Conservation (phyloP, 2,329 filamentous ascomycete genomes). For the Diaporthe amygdali region DNA sequence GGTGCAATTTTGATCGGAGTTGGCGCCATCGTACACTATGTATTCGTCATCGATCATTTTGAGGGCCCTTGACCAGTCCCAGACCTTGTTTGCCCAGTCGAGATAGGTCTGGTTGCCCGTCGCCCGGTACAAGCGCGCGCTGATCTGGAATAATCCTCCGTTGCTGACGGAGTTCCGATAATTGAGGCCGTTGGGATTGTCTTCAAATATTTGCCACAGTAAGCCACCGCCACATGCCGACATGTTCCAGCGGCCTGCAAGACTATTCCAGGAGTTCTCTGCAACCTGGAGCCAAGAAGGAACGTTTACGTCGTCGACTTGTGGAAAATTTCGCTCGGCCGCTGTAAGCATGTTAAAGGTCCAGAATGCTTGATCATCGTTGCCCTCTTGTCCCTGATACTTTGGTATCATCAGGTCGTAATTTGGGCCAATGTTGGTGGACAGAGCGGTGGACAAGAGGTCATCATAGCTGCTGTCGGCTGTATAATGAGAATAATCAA, state of each 20-base stretch:
- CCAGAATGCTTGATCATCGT: constrained; percentile 81
- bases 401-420: constrained; percentile 65
- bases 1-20: constrained; percentile 58
- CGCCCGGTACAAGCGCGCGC: constrained; percentile 74
- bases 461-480: constrained; percentile 67
- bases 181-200: constrained; percentile 74
- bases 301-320: constrained; percentile 54
- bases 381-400: constrained; percentile 67
- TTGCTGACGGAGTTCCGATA: constrained; percentile 88
- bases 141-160: constrained; percentile 82
- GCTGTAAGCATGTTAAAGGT: constrained; percentile 70
- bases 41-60: constrained; percentile 62
- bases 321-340: constrained; percentile 71
- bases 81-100: constrained; percentile 71
- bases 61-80: constrained; percentile 65
- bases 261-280: constrained; percentile 74
- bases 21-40: constrained; percentile 68
- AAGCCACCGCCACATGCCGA: constrained; percentile 73
- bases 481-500: constrained; percentile 74
- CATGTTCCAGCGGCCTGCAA: constrained; percentile 73
- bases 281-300: constrained; percentile 72
- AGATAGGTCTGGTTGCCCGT: constrained; percentile 70
- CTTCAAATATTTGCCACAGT: constrained; percentile 80
- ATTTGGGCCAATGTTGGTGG: constrained; percentile 61
- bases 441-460: constrained; percentile 61